A percentile compares a stretch with the other conserved stretches of the same genome.
These are phyloP conservation scores for Zygosaccharomyces sapae DNA, from an alignment of 1,139 yeast genomes.

Conservation along the genomic window DNA sequence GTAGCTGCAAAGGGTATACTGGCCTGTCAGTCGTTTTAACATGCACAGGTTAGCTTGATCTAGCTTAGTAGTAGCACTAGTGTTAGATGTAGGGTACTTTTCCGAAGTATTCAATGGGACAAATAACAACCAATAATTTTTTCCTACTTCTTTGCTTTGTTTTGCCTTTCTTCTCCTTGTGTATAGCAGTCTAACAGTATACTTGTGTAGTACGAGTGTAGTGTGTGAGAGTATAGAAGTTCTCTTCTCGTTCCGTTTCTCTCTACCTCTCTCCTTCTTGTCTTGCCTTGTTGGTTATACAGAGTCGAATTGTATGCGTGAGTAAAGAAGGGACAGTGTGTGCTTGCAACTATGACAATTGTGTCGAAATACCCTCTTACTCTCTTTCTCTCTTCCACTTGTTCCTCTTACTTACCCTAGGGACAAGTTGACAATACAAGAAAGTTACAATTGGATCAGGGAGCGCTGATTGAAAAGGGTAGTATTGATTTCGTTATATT, in stretches of 20 bases:
- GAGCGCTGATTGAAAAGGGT: slow-evolving; percentile 7
- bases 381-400: not conserved
- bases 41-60: slow-evolving; percentile 1
- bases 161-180: not conserved
- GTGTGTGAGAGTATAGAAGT: not conserved
- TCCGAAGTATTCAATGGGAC: not conserved
- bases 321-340: too few species aligned
- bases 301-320: too few species aligned
- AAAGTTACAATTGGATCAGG: slow-evolving; percentile 4
- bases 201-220: not conserved
- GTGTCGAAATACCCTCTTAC: not conserved
- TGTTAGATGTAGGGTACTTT: not conserved
- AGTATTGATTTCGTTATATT: not conserved
- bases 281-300: too few species aligned
- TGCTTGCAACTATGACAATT: too few species aligned
- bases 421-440: slow-evolving; percentile 5
- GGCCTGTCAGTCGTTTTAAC: slow-evolving; percentile 11
- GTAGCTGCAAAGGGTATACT: slow-evolving; percentile 11
- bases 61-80: not conserved
- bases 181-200: not conserved
- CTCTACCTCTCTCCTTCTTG: too few species aligned
- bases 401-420: slow-evolving; percentile 5
- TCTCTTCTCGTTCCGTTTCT: too few species aligned
- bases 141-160: not conserved
- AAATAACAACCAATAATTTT: not conserved